Evolutionary conservation across 2,329 filamentous ascomycete species (phyloP).

Genomic region (Penicillium glabrum): DNA sequence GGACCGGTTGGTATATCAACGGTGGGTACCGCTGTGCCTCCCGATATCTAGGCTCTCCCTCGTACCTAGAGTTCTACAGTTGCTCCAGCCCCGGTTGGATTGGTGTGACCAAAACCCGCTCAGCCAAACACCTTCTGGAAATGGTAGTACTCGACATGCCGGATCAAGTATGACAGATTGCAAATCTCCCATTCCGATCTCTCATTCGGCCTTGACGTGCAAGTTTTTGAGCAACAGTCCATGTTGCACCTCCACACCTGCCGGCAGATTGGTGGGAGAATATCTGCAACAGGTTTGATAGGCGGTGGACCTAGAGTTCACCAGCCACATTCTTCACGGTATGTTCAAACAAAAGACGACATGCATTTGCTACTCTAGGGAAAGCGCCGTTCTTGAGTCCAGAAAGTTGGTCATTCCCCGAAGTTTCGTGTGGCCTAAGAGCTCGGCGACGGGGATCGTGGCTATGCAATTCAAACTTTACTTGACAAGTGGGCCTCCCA

Average conservation of each 20-base stretch:
- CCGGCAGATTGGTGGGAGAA: background rate
- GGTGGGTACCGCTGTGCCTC: background rate
- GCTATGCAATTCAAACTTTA: slow-evolving; percentile 1
- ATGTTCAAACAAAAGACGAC: background rate
- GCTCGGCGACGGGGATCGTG: background rate
- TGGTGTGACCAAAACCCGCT: background rate
- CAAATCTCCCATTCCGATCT: background rate
- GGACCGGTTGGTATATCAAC: background rate
- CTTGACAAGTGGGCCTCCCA: background rate
- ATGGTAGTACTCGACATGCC: slow-evolving; percentile 5
- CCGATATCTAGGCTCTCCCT: background rate
- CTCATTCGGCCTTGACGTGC: background rate
- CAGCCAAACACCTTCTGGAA: slow-evolving; percentile 1
- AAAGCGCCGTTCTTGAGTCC: background rate
- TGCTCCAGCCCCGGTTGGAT: background rate
- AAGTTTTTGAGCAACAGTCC: background rate
- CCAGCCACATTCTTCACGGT: background rate
- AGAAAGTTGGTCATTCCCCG: background rate
- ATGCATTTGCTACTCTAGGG: background rate
- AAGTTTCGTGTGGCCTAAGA: background rate
- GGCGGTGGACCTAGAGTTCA: background rate
- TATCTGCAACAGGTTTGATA: background rate
- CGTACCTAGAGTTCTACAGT: background rate
- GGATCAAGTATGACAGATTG: slow-evolving; percentile 4
- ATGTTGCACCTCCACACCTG: slow-evolving; percentile 4